Percentiles rank a stretch among this genome's conserved stretches.
Conservation (phyloP, 139 green algal species). For the Closterium sp. region DNA sequence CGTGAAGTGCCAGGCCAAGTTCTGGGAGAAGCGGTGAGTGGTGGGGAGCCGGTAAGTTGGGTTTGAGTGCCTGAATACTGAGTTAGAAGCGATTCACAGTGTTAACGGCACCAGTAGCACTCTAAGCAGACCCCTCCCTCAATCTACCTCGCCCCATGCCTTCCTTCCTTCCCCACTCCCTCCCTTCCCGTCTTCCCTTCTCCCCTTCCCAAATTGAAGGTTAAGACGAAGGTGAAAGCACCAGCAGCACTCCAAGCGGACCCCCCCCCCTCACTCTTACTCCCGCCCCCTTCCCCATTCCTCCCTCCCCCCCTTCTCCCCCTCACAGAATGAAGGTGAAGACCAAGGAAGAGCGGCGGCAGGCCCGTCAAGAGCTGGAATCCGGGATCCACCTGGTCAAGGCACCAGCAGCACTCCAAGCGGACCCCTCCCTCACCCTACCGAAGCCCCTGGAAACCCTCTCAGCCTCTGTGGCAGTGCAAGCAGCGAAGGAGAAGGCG, state of each 20-base stretch:
- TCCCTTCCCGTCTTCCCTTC: no score
- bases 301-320: no score
- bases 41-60: no score
- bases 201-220: no score
- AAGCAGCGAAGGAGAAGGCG: background rate
- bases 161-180: no score
- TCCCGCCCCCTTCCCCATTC: background rate
- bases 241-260: background rate
- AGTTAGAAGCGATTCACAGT: no score
- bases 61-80: no score
- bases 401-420: constrained; percentile 22
- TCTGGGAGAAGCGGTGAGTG: constrained; percentile 84
- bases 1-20: constrained; percentile 77
- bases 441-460: background rate
- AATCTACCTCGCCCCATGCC: no score
- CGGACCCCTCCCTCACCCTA: constrained; percentile 32
- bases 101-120: no score
- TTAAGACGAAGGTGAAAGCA: no score
- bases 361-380: constrained; percentile 73
- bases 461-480: background rate
- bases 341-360: constrained; percentile 62
- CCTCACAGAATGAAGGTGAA: constrained; percentile 58
- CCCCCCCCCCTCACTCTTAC: background rate
- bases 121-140: no score
- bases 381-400: constrained; percentile 74